phyloP scores from a whole-genome alignment of 23 red algal genomes.

The Pyropia yezoensis region DNA sequence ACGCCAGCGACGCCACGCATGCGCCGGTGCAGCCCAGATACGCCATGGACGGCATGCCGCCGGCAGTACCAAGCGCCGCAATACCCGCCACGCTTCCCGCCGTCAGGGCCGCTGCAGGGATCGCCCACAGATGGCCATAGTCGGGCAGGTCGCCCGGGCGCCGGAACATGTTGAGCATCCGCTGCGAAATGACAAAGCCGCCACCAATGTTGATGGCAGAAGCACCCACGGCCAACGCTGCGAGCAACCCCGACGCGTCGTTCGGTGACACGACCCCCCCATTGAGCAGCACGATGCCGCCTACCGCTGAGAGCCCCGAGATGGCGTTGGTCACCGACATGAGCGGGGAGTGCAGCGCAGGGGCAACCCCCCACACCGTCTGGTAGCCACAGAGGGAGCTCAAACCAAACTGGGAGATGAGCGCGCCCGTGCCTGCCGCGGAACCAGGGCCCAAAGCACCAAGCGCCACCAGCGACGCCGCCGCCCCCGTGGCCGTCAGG shows the following conservation, averaged over 20 bases:
- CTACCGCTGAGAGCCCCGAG: constrained; percentile 47
- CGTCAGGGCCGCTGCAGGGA: constrained; percentile 39
- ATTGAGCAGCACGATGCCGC: constrained; percentile 42
- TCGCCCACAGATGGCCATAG: constrained; percentile 36
- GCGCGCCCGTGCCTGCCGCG: constrained; percentile 20
- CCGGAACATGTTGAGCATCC: constrained; percentile 68
- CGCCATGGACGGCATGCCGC: constrained; percentile 46
- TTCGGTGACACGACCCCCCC: constrained; percentile 38
- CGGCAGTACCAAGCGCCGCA: constrained; percentile 15
- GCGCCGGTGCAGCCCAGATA: constrained; percentile 46
- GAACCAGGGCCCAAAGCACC: constrained; percentile 30
- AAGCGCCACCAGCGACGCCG: constrained; percentile 25
- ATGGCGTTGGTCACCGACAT: constrained; percentile 65
- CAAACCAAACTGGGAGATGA: constrained; percentile 46
- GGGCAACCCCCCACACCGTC: constrained; percentile 50
- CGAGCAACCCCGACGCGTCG: constrained; percentile 22
- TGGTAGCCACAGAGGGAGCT: constrained; percentile 58
- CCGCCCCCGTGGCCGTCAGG: constrained; percentile 47
- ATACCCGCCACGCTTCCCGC: constrained; percentile 37
- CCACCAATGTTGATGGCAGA: constrained; percentile 70
- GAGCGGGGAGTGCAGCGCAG: constrained; percentile 62
- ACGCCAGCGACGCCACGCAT: constrained; percentile 51
- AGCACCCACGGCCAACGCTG: constrained; percentile 30
- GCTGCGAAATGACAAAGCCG: constrained; percentile 56
- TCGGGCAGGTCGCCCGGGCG: constrained; percentile 42